A percentile compares a stretch with the other conserved stretches of the same genome.
Evolutionary conservation across 139 green algal species (phyloP).

Genomic region (Picochlorum sp.): DNA sequence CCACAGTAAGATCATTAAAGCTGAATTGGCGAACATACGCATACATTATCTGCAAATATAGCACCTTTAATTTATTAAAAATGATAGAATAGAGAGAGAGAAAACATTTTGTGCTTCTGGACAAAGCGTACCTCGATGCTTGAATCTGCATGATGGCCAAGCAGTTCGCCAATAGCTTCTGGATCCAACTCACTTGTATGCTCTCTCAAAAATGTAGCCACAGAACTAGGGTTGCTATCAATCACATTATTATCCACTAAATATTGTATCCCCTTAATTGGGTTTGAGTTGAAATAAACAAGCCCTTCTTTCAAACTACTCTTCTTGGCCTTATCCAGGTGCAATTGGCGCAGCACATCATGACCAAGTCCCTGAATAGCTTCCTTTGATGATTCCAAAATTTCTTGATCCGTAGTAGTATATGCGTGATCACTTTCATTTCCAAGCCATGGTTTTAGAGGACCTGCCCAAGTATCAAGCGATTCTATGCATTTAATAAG

Average conservation of each 20-base stretch:
- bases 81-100: background rate
- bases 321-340: constrained; percentile 63
- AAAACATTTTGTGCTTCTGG: background rate
- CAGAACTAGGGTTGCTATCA: constrained; percentile 4
- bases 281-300: constrained; percentile 59
- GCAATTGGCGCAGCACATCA: constrained; percentile 52
- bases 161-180: constrained; percentile 60
- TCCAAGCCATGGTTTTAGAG: constrained; percentile 31
- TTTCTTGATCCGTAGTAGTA: background rate
- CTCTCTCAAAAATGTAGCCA: constrained; percentile 57
- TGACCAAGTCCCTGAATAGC: background rate
- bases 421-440: background rate
- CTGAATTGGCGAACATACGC: constrained; percentile 53
- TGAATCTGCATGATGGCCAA: constrained; percentile 63
- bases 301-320: constrained; percentile 45
- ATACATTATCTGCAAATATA: constrained; percentile 53
- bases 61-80: background rate
- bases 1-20: constrained; percentile 44
- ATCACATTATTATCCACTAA: constrained; percentile 24
- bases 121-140: constrained; percentile 1
- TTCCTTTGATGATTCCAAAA: background rate
- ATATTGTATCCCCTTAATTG: constrained; percentile 7
- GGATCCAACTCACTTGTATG: constrained; percentile 53
- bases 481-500: constrained; percentile 41
- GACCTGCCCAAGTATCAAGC: constrained; percentile 61